These are phyloP conservation scores for Penicillium ucsense DNA, from an alignment of 495 filamentous ascomycete genomes.

Conservation along the genomic window DNA sequence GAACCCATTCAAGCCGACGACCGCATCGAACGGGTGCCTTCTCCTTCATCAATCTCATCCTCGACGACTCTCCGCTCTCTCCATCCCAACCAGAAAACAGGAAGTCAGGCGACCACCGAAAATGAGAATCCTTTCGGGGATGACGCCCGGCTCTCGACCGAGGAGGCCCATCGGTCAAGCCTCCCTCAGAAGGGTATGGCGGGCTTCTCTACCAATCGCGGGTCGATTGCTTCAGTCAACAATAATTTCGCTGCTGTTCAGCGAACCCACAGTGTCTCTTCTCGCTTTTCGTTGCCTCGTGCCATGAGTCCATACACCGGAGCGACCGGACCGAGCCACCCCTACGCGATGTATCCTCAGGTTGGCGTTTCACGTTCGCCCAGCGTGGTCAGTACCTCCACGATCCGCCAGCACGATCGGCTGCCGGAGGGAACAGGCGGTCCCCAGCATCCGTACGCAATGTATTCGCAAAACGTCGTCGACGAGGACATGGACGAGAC, in stretches of 20 bases:
- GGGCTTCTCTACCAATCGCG: slow-evolving; percentile 22
- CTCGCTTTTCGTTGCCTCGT: slow-evolving; percentile 35
- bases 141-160: slow-evolving; percentile 29
- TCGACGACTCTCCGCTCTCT: slow-evolving; percentile 28
- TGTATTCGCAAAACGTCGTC: slow-evolving; percentile 72
- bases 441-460: slow-evolving; percentile 81
- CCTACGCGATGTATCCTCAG: slow-evolving; percentile 47
- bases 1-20: slow-evolving; percentile 33
- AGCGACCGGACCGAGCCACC: slow-evolving; percentile 46
- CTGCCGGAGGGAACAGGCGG: slow-evolving; percentile 52
- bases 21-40: slow-evolving; percentile 23
- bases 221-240: slow-evolving; percentile 24
- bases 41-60: slow-evolving; percentile 27
- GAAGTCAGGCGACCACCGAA: slow-evolving; percentile 19
- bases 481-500: slow-evolving; percentile 38
- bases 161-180: slow-evolving; percentile 30
- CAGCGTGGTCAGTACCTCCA: slow-evolving; percentile 56
- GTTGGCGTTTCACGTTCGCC: slow-evolving; percentile 48
- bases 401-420: slow-evolving; percentile 44
- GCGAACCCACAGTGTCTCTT: slow-evolving; percentile 35
- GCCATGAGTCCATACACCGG: slow-evolving; percentile 45
- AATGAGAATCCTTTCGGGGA: slow-evolving; percentile 35
- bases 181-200: slow-evolving; percentile 30
- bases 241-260: slow-evolving; percentile 24
- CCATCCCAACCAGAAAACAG: slow-evolving; percentile 14